Percentiles rank a stretch among this genome's conserved stretches.
These are phyloP conservation scores for Ciborinia camelliae DNA, from an alignment of 2,329 filamentous ascomycete species.

Conservation along the genomic window DNA sequence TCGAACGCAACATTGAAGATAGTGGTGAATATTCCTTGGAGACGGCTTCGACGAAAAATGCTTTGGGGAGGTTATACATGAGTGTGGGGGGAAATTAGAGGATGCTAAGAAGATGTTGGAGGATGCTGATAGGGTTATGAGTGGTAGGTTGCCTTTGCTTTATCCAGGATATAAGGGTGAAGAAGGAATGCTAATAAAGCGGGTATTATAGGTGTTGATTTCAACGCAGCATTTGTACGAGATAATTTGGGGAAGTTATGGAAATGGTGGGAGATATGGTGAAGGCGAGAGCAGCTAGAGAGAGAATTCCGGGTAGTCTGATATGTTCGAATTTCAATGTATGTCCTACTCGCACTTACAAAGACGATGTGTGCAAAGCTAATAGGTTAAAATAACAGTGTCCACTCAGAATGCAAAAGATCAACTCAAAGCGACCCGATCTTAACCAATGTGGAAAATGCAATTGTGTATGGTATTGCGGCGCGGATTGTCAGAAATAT, in stretches of 20 bases:
- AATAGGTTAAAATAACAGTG: neutral
- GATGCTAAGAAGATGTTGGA: neutral
- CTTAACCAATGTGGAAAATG: slow-evolving; percentile 1
- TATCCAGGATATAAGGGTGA: neutral
- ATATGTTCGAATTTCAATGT: neutral
- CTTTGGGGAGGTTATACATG: neutral
- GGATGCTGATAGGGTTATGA: neutral
- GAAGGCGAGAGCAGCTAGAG: neutral
- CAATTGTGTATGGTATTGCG: slow-evolving; percentile 2
- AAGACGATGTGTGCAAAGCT: neutral
- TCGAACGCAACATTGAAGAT: neutral
- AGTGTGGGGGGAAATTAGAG: neutral
- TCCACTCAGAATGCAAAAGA: neutral
- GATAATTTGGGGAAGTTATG: slow-evolving; percentile 2
- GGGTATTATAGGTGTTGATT: neutral
- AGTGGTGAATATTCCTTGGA: neutral
- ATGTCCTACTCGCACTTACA: too few relatives aligned
- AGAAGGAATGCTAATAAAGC: neutral
- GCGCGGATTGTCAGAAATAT: neutral
- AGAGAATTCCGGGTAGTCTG: neutral
- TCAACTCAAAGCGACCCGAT: neutral
- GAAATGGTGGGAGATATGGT: slow-evolving; percentile 1
- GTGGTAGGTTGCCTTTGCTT: neutral
- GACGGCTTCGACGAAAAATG: neutral
- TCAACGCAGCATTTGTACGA: neutral